Evolutionary conservation across 106 monocot species (phyloP), one percentile per base, ranked within the genome.

Genomic region (Triglochin maritima): DNA sequence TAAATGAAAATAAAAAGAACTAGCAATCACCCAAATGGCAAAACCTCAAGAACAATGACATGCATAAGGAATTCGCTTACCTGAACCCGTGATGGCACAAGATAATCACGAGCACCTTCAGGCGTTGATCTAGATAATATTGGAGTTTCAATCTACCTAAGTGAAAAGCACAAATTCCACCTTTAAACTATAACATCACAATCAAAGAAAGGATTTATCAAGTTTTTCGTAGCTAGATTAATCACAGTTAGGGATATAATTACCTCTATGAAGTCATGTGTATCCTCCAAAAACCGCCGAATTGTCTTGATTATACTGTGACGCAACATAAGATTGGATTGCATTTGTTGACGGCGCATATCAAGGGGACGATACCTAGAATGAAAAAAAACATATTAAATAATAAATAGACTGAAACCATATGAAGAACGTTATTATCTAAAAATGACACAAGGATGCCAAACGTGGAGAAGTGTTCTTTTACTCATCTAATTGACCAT

Each of bases 81-180:
- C 91, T 96, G 96, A 85, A 96, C 80, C 72, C 96, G 81, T 76
- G 96, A 96, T 55, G 96, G 96, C 54, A 96, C 96, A 60, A 96
- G 88, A 81, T 91, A 96, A 78, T 96, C 96, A 0, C 96, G 96
- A n/a, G 96, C 96, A 72, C 96, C 96, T 84, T 96, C 96, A 57
- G 96, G 96, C 46, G 96, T 96, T 6, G 91, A 96, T 73, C 76
- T 83, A 60, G 96, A 96, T 53, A 96, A 74, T 61, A 96, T 88
- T 82, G 96, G 96, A 78, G 96, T 96, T 86, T 96, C 96, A 72
- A 96, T 88, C 96, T 96, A 86, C 81, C 81, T 82, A 77, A 62
- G 54, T 63, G 79, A 49, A 66, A 74, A 71, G 11, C 44, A 48
- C 46, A 47, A 9, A 13, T 44, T 57, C 41, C 49, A 65, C 71